These are phyloP conservation scores for Leptographium galeiforme DNA, from an alignment of 2,329 filamentous ascomycete genomes.

Conservation along the genomic window DNA sequence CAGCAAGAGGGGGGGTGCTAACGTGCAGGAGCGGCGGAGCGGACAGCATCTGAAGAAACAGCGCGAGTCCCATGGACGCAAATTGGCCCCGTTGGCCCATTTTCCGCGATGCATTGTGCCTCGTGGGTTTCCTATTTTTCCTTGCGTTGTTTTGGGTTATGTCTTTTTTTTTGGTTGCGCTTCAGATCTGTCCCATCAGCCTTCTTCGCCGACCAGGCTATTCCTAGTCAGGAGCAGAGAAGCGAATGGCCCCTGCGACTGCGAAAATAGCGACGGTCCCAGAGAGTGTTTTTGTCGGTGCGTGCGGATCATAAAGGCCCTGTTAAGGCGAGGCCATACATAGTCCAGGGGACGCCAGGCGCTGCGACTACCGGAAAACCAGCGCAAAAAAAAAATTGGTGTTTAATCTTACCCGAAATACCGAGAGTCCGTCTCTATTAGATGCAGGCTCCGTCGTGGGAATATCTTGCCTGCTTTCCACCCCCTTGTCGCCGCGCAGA, in stretches of 20 bases:
- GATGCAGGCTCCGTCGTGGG: no score
- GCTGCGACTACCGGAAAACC: no score
- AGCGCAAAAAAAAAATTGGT: no score
- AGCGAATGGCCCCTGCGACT: neutral
- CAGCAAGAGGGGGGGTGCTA: neutral
- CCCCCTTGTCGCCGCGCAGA: no score
- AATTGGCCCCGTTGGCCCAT: neutral
- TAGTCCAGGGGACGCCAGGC: neutral
- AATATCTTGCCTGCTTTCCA: no score
- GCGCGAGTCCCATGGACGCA: no score
- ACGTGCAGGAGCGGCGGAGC: neutral
- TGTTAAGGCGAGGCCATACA: neutral
- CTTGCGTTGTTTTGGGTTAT: neutral
- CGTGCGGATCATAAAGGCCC: neutral
- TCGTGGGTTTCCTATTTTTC: neutral
- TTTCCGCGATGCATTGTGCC: neutral
- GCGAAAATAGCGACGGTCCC: slow-evolving; percentile 1
- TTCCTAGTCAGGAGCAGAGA: slow-evolving; percentile 9
- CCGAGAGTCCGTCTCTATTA: no score
- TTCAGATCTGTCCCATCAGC: neutral
- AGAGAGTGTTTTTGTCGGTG: neutral
- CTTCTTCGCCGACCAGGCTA: neutral
- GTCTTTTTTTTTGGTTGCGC: neutral
- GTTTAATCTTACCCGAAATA: no score
- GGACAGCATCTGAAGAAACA: neutral